Base-by-base conservation (phyloP, 176 grass and related monocot species). In the Musa itinerans region DNA sequence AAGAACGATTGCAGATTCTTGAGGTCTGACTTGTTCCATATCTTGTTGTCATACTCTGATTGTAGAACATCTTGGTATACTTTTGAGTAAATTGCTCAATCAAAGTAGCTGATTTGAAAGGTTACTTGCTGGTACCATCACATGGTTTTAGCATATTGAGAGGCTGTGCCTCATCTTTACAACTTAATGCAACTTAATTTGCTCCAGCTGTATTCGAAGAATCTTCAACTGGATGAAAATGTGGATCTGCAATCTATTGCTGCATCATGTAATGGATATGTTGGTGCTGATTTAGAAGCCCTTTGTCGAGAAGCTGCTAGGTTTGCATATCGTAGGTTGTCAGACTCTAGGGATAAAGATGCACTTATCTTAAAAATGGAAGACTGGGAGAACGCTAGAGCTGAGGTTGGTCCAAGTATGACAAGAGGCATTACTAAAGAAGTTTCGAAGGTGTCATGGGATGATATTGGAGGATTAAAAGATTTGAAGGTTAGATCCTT, bases 391-490 rank as follows among this genome's bases (percentile, higher is more conserved):
- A 87, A 63, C 77, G 90, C 86, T 74, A 93, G 79, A 86, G 86
- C 78, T 77, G 65, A 78, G 57, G 78, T 89, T 48, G 78, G 81
- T 61, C 84, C 86, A 74, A 98, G 90, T 73, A 87, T 98, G 65
- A 93, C 78, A 65, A 98, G 88, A 80, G 94, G 94, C 11, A 15
- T 87, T 72, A 86, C 88, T 69, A 91, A 89, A 86, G 88, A 98
- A 86, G 72, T 92, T 81, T 79, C 76, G 29, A 80, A 74, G 77
- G 86, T 87, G 76, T 85, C 84, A 55, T 98, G 94, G 94, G 90
- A 98, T 78, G 90, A 98, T 81, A 93, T 98, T 72, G 94, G 88
- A 84, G 90, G 90, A 65, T 78, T 98, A 80, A 90, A 89, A 83
- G 86, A 87, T 82, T 62, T 93, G 43, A 98, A 98, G 90, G 88